These are phyloP conservation scores for Scutellospora calospora DNA, from an alignment of 371 early-diverging fungal species.

Conservation along the genomic window DNA sequence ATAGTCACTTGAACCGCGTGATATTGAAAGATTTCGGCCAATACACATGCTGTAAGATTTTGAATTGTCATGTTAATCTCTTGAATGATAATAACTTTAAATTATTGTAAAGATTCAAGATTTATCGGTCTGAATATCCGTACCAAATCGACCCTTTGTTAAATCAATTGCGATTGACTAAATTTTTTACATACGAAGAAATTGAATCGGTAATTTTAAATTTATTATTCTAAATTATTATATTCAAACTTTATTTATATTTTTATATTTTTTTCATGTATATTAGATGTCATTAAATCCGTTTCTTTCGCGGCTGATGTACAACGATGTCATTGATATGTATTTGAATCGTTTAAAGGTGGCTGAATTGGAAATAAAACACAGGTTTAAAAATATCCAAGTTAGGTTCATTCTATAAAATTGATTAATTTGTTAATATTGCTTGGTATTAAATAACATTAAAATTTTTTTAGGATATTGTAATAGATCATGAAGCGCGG, in stretches of 20 bases:
- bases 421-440: too few species aligned
- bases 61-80: background rate
- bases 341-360: constrained; percentile 4
- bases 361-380: background rate
- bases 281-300: background rate
- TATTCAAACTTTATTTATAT: background rate
- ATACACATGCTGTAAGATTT: background rate
- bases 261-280: background rate
- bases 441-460: background rate
- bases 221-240: background rate
- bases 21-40: background rate
- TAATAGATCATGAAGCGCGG: background rate
- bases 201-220: constrained; percentile 16
- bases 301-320: background rate
- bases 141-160: background rate
- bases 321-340: background rate
- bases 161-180: constrained; percentile 4
- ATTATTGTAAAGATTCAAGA: constrained; percentile 7
- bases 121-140: constrained; percentile 14
- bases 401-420: background rate
- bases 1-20: background rate
- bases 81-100: background rate
- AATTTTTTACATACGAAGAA: constrained; percentile 11
- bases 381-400: background rate
- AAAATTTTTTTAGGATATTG: background rate